Evolutionary conservation across 1,284 basidiomycete species (phyloP), one percentile per base, ranked within the genome.

Genomic region (Volvariella volvacea): DNA sequence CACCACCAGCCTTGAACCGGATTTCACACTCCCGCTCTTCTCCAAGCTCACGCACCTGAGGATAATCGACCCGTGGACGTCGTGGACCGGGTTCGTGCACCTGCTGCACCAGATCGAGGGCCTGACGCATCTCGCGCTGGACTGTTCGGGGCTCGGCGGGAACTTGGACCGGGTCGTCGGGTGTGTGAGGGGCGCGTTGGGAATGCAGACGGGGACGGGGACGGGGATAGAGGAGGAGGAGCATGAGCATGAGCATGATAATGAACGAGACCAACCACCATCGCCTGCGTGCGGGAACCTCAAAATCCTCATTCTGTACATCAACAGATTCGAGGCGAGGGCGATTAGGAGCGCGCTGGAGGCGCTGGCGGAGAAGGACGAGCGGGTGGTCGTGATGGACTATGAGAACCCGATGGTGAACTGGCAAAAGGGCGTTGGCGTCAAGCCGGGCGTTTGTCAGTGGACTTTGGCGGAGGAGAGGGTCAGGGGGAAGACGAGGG

Each of bases 401-500:
- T 36, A 36, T n/a, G 34, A 20, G n/a, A 36, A 36, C 19, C 34
- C 34, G 33, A 34, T 50, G 34, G 43, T 44, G 37, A 42, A 50
- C 22, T 50, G 48, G 48, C 45, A 50, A 25, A 41, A 42, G n/a
- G 40, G 22, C n/a, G 28, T 49, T 9, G 22, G 39, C 17, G 39
- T 39, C 15, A 37, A 33, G 15, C 41, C 40, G 14, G 47, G 46
- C n/a, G 39, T 15, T 22, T 46, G 42, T 20, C 45, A 46, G 38
- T 49, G 48, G 48, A 38, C 15, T n/a, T 47, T 40, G 20, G 48
- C 48, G 2, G 48, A 49, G 39, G 39, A 12, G 8, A 47, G 46
- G 15, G 32, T 47, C 9, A 31, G 16, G 6, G 42, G 43, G 7
- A 49, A 36, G 33, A 36, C 36, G 33, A 39, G 44, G 25, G 6